Conservation (phyloP, 148 eudicot species). For the Camellia lanceoleosa region DNA sequence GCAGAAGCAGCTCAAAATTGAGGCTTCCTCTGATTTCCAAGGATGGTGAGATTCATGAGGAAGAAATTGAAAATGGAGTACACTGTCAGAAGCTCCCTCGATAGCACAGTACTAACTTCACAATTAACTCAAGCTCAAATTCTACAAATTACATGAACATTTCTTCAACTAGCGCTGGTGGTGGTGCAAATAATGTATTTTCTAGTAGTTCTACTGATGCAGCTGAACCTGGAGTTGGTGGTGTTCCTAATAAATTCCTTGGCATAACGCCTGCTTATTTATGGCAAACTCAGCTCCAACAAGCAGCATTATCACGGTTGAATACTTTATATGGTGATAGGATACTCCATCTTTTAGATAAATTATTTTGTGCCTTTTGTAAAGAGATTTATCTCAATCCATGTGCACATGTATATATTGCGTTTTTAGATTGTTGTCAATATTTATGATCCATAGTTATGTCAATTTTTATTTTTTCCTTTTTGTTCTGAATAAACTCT, state of each 20-base stretch:
- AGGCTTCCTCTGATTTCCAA: constrained; percentile 85
- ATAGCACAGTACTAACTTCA: constrained; percentile 73
- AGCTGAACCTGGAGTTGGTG: constrained; percentile 86
- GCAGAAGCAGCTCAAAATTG: constrained; percentile 90
- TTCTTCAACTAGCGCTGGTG: constrained; percentile 36
- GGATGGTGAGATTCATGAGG: constrained; percentile 95
- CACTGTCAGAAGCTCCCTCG: constrained; percentile 87
- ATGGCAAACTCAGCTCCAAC: constrained; percentile 87
- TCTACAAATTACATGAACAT: constrained; percentile 59
- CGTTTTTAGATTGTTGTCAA: background rate
- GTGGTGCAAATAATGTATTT: constrained; percentile 35
- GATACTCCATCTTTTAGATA: background rate
- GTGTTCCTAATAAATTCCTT: constrained; percentile 76
- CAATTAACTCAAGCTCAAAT: constrained; percentile 61
- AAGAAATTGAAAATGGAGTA: constrained; percentile 88
- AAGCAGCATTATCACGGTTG: constrained; percentile 58
- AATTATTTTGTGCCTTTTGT: background rate
- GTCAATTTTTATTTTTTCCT: background rate
- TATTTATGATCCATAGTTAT: background rate
- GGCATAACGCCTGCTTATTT: constrained; percentile 79
- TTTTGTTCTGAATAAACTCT: too few species aligned
- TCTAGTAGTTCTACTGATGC: constrained; percentile 44
- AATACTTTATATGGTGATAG: background rate
- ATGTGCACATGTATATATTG: background rate
- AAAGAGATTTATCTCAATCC: background rate